These are phyloP conservation scores for Stephania japonica DNA, from an alignment of 164 flowering plant species.

Conservation along the genomic window DNA sequence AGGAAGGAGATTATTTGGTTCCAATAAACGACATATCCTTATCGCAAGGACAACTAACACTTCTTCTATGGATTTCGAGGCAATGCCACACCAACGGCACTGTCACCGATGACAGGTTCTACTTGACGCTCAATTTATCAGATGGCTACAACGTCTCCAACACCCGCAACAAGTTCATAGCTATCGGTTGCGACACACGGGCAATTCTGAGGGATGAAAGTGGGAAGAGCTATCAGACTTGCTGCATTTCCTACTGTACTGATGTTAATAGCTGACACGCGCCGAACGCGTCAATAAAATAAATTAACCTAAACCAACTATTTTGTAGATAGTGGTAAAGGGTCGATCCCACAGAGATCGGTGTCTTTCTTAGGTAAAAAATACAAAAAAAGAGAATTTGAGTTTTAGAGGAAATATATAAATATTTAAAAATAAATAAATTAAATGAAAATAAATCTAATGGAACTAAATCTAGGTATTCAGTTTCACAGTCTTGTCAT, in stretches of 20 bases:
- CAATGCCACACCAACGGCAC: neutral
- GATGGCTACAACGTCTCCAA: neutral
- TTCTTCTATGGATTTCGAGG: neutral
- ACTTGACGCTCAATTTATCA: neutral
- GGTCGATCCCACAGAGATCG: too few relatives aligned
- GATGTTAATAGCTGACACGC: too few relatives aligned
- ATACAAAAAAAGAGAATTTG: too few relatives aligned
- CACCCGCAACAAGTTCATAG: slow-evolving; percentile 10
- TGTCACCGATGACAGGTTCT: neutral
- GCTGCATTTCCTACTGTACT: slow-evolving; percentile 2
- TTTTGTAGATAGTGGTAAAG: too few relatives aligned
- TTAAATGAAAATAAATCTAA: too few relatives aligned
- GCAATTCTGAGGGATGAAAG: neutral
- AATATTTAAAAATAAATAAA: too few relatives aligned
- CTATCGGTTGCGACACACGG: slow-evolving; percentile 9
- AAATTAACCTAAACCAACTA: too few relatives aligned
- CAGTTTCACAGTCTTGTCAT: too few relatives aligned
- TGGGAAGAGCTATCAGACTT: neutral
- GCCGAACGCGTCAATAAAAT: too few relatives aligned
- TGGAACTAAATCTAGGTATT: too few relatives aligned
- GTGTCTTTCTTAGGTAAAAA: too few relatives aligned
- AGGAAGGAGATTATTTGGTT: neutral
- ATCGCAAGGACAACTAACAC: neutral
- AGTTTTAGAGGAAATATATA: too few relatives aligned
- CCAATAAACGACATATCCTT: neutral